Base-by-base conservation (phyloP, 2,329 filamentous ascomycete species). In the Metarhizium brunneum region DNA sequence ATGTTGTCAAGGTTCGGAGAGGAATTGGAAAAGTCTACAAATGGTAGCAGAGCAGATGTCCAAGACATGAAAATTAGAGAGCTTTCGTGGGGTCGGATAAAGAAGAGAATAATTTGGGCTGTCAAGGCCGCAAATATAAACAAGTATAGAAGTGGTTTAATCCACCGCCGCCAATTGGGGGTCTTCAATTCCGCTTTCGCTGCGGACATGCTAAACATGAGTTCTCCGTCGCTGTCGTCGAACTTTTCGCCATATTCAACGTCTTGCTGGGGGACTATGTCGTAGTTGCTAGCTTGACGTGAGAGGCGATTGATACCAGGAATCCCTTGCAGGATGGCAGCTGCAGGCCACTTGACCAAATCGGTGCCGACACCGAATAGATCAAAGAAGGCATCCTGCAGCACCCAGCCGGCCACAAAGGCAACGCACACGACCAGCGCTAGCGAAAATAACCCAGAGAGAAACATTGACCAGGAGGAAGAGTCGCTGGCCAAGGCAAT, bases 1-100 rank as follows among this genome's bases (percentile, higher is more conserved):
- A 71, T 54, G 30, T 57, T 59, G 6, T 59, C 54, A 0, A 72
- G 59, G 7, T 55, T 62, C 0, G 66, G 65, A 1, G 64, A 63
- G 0, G 67, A 65, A 6, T 63, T 53, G 4, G 59, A 56, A 50
- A 70, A 64, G 51, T 72, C 69, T 20, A 71, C 62, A 36, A 71
- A 66, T 0, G 69, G 69, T 5, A 70, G 55, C 2, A 71, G 48
- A 2, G 61, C 62, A 2, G 66, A 56, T 0, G 69, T 71, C 66
- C 69, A 72, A 0, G 69, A 72, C 54, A 72, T 62, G 58, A 69
- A 71, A 6, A 62, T 61, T 11, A 71, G 56, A 2, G 69, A 66
- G 52, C 61, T 61, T 25, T 69, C 64, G 13, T 59, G 48, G 0
- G 69, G 69, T 10, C 69, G 65, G 14, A 63, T 50, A 2, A 61